These are phyloP conservation scores for Tolypocladium inflatum DNA, from an alignment of 2,329 filamentous ascomycete genomes.

Conservation along the genomic window DNA sequence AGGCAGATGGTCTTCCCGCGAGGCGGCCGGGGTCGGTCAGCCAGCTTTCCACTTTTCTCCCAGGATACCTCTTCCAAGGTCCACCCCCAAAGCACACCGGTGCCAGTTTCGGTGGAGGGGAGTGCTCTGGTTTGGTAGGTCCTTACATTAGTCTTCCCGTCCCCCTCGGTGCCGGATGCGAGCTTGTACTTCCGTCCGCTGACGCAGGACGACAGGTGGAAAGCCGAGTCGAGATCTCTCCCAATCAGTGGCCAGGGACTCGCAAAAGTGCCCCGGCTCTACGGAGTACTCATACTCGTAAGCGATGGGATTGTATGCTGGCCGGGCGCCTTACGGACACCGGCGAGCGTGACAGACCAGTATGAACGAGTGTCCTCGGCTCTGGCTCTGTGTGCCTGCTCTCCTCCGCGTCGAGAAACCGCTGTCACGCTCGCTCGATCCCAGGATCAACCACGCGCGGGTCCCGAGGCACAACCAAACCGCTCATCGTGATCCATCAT, in stretches of 20 bases:
- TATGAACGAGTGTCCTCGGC: neutral
- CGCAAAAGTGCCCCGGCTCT: slow-evolving; percentile 1
- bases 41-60: neutral
- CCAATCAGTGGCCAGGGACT: neutral
- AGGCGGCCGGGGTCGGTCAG: neutral
- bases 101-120: slow-evolving; percentile 14
- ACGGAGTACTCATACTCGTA: no score
- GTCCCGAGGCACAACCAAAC: neutral
- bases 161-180: slow-evolving; percentile 12
- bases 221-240: neutral
- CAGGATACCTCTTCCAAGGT: neutral
- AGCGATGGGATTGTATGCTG: neutral
- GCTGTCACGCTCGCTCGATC: neutral
- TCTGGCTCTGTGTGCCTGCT: neutral
- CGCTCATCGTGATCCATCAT: neutral
- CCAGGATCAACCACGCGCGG: neutral
- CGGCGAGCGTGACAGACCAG: neutral
- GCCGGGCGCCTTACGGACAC: neutral
- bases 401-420: neutral
- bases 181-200: slow-evolving; percentile 11
- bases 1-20: slow-evolving; percentile 1
- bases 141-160: slow-evolving; percentile 25
- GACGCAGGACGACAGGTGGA: slow-evolving; percentile 4
- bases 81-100: slow-evolving; percentile 10
- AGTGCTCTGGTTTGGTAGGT: slow-evolving; percentile 13